Evolutionary conservation across 1,284 basidiomycete genomes (phyloP).

Genomic region (Tetrapyrgos nigripes): DNA sequence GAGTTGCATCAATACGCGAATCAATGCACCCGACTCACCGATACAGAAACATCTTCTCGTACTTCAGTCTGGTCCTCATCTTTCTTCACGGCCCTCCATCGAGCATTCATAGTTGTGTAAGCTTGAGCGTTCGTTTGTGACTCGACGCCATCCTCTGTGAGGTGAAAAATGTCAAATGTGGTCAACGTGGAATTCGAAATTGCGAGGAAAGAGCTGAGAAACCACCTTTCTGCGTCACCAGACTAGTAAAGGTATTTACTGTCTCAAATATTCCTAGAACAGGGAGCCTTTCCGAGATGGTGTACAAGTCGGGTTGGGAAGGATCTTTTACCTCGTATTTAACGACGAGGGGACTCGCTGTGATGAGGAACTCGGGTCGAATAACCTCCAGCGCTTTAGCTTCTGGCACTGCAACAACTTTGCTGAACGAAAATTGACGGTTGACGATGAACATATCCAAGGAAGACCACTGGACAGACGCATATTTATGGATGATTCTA

Average conservation of each 20-base stretch:
- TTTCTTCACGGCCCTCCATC: slow-evolving; percentile 32
- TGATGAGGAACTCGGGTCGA: slow-evolving; percentile 29
- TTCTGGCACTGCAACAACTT: no score
- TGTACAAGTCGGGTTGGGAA: slow-evolving; percentile 35
- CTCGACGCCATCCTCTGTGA: slow-evolving; percentile 37
- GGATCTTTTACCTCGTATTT: slow-evolving; percentile 28
- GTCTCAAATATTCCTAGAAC: slow-evolving; percentile 32
- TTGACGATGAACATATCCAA: no score
- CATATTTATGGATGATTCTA: no score
- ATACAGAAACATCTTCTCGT: slow-evolving; percentile 30
- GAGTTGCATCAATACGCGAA: not conserved
- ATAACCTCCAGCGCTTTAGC: no score
- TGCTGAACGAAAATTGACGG: no score
- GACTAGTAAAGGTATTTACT: no score
- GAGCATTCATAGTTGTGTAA: slow-evolving; percentile 36
- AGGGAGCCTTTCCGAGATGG: slow-evolving; percentile 39
- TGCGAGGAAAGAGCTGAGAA: no score
- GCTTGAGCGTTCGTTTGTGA: slow-evolving; percentile 36
- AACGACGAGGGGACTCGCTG: slow-evolving; percentile 41
- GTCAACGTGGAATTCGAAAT: not conserved
- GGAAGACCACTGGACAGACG: no score
- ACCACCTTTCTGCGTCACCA: no score
- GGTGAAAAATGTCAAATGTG: slow-evolving; percentile 21
- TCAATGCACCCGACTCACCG: slow-evolving; percentile 26
- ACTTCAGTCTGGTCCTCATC: slow-evolving; percentile 30